Conservation (phyloP, 805 yeast genomes). For the Ascoidea tarda region DNA sequence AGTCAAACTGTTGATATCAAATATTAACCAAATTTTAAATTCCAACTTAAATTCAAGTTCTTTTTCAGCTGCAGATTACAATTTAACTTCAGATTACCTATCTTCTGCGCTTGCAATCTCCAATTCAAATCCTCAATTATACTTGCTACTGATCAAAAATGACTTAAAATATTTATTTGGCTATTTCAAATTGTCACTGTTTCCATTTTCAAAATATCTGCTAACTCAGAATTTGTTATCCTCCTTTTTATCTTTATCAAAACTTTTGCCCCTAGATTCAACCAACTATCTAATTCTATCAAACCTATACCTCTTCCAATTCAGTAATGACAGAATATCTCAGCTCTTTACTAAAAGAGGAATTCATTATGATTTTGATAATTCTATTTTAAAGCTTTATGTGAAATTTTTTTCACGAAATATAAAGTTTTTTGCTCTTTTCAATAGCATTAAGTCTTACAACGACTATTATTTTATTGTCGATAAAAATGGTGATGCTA, state of each 20-base stretch:
- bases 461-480: slow-evolving; percentile 22
- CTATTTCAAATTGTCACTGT: no score
- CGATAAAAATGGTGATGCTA: slow-evolving; percentile 23
- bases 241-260: no score
- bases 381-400: slow-evolving; percentile 35
- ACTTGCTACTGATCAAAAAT: no score
- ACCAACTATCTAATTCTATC: slow-evolving; percentile 13
- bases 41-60: background rate
- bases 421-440: slow-evolving; percentile 20
- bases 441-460: slow-evolving; percentile 30
- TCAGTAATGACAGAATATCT: slow-evolving; percentile 37
- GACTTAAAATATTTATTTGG: background rate
- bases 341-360: slow-evolving; percentile 47
- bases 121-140: no score
- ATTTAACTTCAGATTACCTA: background rate
- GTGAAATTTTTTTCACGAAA: slow-evolving; percentile 24
- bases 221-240: background rate
- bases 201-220: no score
- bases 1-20: no score
- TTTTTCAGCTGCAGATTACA: background rate
- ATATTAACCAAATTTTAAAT: no score
- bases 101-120: background rate
- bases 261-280: slow-evolving; percentile 2
- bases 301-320: slow-evolving; percentile 32
- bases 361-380: slow-evolving; percentile 66